A percentile compares a stretch with the other conserved stretches of the same genome.
Conservation (phyloP, 306 rosid species). For the Carpinus fangiana region DNA sequence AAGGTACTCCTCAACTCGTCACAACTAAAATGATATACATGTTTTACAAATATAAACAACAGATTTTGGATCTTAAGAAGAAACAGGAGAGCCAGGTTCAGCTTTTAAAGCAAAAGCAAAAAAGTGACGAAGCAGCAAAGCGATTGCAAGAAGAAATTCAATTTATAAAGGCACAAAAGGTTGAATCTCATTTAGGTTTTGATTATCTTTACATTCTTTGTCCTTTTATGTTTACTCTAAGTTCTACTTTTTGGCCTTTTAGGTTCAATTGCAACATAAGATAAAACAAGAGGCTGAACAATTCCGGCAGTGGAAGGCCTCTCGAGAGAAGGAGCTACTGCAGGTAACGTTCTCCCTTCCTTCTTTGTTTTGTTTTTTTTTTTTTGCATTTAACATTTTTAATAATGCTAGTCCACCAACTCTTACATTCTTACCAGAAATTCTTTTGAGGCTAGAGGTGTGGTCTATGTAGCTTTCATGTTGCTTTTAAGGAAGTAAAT, state of each 20-base stretch:
- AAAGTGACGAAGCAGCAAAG: conserved; percentile 97
- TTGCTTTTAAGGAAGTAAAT: neutral
- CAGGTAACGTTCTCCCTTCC: conserved; percentile 54
- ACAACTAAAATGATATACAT: conserved; percentile 22
- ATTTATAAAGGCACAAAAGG: conserved; percentile 96
- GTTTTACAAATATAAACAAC: conserved; percentile 28
- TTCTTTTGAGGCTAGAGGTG: neutral
- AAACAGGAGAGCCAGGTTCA: conserved; percentile 99
- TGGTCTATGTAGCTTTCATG: neutral
- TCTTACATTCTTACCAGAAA: conserved; percentile 7
- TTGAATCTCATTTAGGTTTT: conserved; percentile 38
- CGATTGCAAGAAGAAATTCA: conserved; percentile 97
- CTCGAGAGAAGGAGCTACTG: conserved; percentile 96
- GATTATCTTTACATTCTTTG: conserved; percentile 19
- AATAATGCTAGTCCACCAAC: conserved; percentile 12
- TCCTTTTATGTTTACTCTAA: neutral
- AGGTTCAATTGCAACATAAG: conserved; percentile 97
- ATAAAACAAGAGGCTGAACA: conserved; percentile 99
- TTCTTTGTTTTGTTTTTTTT: conserved; percentile 2
- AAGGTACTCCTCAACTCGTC: conserved; percentile 10
- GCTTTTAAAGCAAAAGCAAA: conserved; percentile 96
- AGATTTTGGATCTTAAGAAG: conserved; percentile 96
- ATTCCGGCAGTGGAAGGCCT: conserved; percentile 99
- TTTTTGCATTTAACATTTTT: conserved; percentile 8
- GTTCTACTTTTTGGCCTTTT: conserved; percentile 17